Conservation (phyloP, 192 early-diverging fungal genomes). For the Umbelopsis sp. region DNA sequence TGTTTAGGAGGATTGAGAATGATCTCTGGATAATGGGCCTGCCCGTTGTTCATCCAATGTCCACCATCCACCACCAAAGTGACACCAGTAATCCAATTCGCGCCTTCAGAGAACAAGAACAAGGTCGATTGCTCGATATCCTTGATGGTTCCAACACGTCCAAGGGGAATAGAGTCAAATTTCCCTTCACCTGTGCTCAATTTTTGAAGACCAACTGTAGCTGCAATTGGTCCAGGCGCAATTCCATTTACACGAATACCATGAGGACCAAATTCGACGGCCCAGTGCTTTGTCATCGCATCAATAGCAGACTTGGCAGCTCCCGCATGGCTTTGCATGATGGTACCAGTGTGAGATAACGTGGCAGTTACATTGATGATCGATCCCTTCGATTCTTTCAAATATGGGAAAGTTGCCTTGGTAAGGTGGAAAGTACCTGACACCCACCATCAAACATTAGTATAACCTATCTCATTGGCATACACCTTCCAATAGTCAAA, state of each 20-base stretch:
- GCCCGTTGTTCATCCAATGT: conserved; percentile 24
- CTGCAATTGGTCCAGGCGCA: conserved; percentile 62
- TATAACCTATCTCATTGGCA: not conserved
- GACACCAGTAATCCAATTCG: conserved; percentile 58
- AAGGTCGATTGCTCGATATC: conserved; percentile 77
- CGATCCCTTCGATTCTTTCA: conserved; percentile 65
- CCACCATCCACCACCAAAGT: conserved; percentile 42
- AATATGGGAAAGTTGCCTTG: conserved; percentile 66
- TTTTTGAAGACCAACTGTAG: conserved; percentile 44
- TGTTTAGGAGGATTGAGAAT: conserved; percentile 23
- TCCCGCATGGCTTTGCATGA: conserved; percentile 43
- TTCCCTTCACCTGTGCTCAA: conserved; percentile 12
- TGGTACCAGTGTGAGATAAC: conserved; percentile 59
- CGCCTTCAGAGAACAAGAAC: conserved; percentile 65
- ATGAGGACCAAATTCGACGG: conserved; percentile 74
- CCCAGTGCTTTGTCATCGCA: conserved; percentile 59
- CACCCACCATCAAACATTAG: conserved; percentile 20
- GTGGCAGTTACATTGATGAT: conserved; percentile 76
- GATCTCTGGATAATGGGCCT: conserved; percentile 24
- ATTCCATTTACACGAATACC: conserved; percentile 71
- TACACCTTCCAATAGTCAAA: not conserved
- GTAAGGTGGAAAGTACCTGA: conserved; percentile 77
- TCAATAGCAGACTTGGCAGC: conserved; percentile 42
- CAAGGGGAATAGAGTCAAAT: conserved; percentile 17
- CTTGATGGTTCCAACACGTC: conserved; percentile 48